phyloP scores from a whole-genome alignment of 495 filamentous ascomycete genomes.

The Neurospora tetraspora region DNA sequence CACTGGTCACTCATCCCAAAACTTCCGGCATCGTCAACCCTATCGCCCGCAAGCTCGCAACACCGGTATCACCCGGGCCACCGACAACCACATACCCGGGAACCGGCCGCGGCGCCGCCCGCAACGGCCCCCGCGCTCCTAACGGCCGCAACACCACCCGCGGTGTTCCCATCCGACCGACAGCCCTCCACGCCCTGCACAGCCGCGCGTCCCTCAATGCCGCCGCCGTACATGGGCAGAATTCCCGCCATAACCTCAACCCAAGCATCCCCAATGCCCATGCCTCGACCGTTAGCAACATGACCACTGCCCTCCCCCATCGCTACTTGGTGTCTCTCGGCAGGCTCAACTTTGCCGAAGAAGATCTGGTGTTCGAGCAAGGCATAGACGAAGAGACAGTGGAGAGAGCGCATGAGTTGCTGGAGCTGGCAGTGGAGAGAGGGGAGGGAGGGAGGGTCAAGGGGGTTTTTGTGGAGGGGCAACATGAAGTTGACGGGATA shows the following conservation, averaged over 20 bases:
- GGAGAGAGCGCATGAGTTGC: slow-evolving; percentile 36
- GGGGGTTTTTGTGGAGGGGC: neutral
- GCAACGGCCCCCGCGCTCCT: neutral
- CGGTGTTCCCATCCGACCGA: neutral
- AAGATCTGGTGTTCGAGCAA: slow-evolving; percentile 33
- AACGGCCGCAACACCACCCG: neutral
- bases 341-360: slow-evolving; percentile 35
- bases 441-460: neutral
- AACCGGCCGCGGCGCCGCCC: neutral
- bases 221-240: neutral
- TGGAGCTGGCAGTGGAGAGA: slow-evolving; percentile 30
- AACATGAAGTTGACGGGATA: neutral
- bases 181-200: neutral
- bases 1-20: slow-evolving; percentile 28
- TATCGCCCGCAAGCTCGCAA: slow-evolving; percentile 26
- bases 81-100: neutral
- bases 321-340: slow-evolving; percentile 34
- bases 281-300: neutral
- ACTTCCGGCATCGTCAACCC: slow-evolving; percentile 22
- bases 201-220: neutral
- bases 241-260: neutral
- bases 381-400: slow-evolving; percentile 30
- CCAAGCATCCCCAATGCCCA: neutral
- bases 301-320: slow-evolving; percentile 10
- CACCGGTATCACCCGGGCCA: neutral